Percentiles rank a stretch among this genome's conserved stretches.
These are phyloP conservation scores for Aspergillus ustus DNA, from an alignment of 2,329 filamentous ascomycete genomes.

Conservation along the genomic window DNA sequence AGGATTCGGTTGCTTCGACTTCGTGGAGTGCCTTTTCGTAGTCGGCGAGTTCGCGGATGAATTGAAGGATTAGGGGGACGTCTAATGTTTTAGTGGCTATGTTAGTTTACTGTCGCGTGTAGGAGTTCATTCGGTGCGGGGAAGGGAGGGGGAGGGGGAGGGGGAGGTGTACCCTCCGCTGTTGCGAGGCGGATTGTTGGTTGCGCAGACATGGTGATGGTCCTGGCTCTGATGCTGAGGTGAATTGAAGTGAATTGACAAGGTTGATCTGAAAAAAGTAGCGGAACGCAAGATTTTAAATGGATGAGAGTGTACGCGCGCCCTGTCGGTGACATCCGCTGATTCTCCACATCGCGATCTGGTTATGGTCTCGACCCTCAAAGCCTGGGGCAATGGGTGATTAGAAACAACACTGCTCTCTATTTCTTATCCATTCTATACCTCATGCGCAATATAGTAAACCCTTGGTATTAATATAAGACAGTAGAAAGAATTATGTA, in stretches of 20 bases:
- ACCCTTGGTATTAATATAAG: slow-evolving; percentile 16
- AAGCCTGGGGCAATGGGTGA: neutral
- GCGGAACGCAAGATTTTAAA: neutral
- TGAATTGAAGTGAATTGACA: neutral
- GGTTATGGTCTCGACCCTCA: neutral
- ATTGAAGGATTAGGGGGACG: slow-evolving; percentile 74
- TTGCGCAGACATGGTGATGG: slow-evolving; percentile 37
- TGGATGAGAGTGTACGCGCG: neutral
- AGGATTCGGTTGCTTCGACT: slow-evolving; percentile 78
- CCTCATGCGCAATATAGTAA: neutral
- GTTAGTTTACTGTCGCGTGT: neutral
- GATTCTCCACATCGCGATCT: slow-evolving; percentile 11
- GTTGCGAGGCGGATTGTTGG: slow-evolving; percentile 48
- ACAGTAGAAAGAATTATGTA: slow-evolving; percentile 20
- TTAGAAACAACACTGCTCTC: neutral
- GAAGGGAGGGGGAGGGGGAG: neutral
- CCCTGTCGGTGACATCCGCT: slow-evolving; percentile 12
- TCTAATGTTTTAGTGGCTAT: slow-evolving; percentile 66
- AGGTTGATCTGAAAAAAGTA: neutral
- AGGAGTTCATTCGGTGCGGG: neutral
- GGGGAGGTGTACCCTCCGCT: slow-evolving; percentile 38
- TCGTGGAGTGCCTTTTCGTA: slow-evolving; percentile 79
- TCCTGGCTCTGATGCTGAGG: neutral
- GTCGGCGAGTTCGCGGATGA: slow-evolving; percentile 84
- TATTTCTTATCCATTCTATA: slow-evolving; percentile 4